These are phyloP conservation scores for Rhizopogon vesiculosus DNA, from an alignment of 768 basidiomycete species.

Conservation along the genomic window DNA sequence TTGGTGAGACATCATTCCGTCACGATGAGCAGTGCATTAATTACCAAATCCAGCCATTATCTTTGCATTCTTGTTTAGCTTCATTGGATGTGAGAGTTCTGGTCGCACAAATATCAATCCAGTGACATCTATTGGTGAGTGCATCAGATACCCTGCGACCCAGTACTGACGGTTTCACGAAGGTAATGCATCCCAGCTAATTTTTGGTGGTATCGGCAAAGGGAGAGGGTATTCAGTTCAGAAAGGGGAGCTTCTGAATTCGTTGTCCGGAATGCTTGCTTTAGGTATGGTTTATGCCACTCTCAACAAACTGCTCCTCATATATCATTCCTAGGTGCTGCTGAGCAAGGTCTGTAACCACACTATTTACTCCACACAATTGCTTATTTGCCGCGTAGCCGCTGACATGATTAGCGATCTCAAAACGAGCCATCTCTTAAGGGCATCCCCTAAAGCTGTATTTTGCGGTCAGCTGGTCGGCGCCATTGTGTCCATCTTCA, in stretches of 20 bases:
- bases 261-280: constrained; percentile 23
- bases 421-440: constrained; percentile 65
- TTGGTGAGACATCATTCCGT: constrained; percentile 8
- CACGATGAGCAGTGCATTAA: neutral
- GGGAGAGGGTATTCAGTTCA: constrained; percentile 26
- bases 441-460: constrained; percentile 59
- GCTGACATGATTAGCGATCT: constrained; percentile 65
- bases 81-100: constrained; percentile 59
- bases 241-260: constrained; percentile 13
- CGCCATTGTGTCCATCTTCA: constrained; percentile 55
- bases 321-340: constrained; percentile 8
- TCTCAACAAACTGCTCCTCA: neutral
- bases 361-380: neutral
- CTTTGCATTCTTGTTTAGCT: constrained; percentile 61
- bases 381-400: constrained; percentile 19
- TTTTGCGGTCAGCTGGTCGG: constrained; percentile 58
- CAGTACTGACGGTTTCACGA: neutral
- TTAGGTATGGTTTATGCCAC: constrained; percentile 6
- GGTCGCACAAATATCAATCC: constrained; percentile 62
- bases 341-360: constrained; percentile 15
- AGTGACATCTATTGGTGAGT: constrained; percentile 45
- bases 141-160: neutral
- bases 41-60: constrained; percentile 32
- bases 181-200: constrained; percentile 51
- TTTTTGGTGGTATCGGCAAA: constrained; percentile 60